Base-by-base conservation (phyloP, 495 filamentous ascomycete species). In the Hyaloscypha bicolor region DNA sequence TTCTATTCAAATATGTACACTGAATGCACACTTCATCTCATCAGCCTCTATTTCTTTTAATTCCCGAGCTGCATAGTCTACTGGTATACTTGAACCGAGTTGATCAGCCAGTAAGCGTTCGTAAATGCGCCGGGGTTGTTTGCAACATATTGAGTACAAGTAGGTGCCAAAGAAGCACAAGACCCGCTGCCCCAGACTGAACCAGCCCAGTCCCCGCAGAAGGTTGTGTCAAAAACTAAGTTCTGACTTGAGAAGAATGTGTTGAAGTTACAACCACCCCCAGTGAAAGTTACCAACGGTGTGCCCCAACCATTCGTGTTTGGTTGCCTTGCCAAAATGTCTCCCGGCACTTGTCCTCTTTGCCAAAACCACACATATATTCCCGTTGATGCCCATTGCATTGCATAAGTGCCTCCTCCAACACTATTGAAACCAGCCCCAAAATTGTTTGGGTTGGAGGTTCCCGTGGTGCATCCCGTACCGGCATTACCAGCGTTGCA, bases 161-260 rank as follows among this genome's bases (percentile, higher is more conserved):
- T 70, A 3, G 25, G 33, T 32, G 60, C 67, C 45, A 55, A 9
- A 31, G 55, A 55, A 14, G 37, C 67, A 69, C 62, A 69, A 25
- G 53, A 33, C 25, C 65, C 52, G 35, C 62, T 65, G 29, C 61
- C 62, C 79, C 82, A 88, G n/a, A 86, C 85, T 69, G 73, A 74
- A 32, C 71, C 64, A 12, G 65, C 73, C 63, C 68, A 76, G 69
- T 91, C 88, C 45, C 94, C 94, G 77, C 94, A 97, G 77, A 97
- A 92, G 2, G 88, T 90, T 1, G 87, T 90, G 78, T 97, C 86
- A 73, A 96, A 87, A 64, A 95, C 82, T 53, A 96, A 88, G 22
- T 85, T 83, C 77, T 93, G 87, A 45, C 88, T 72, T 64, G 79
- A 80, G 81, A 97, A 96, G 59, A 86, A 80, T 4, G 75, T 73